Base-by-base conservation (phyloP, 176 grass and related monocot genomes). In the Cymbopogon citratus region DNA sequence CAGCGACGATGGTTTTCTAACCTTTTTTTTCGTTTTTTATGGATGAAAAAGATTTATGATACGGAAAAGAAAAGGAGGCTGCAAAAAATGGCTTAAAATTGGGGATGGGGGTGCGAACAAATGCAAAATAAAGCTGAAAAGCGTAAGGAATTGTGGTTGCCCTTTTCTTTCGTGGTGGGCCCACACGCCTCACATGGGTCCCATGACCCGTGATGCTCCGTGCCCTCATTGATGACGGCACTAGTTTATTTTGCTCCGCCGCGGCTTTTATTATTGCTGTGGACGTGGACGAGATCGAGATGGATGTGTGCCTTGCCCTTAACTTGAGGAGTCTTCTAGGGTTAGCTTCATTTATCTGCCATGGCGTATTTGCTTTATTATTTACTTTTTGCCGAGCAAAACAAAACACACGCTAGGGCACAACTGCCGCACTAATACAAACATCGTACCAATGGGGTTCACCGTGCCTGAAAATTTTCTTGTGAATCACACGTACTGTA, bases 131-230 rank as follows among this genome's bases (percentile, higher is more conserved):
- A 79, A 90, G 84, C 79, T 16, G 63, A 54, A 79, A 60, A 86
- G 87, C 1, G 3, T 77, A 57, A 45, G 69, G 75, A 52, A 83
- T 69, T 74, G 16, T 74, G n/a, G 74, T 68, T 73, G 66, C 54
- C 41, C 31, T 24, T 24, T 77, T 85, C 24, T 63, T 70, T 79
- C 33, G 33, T 15, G 35, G 4, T 38, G 36, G 83, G 9, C 61
- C 61, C 38, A 25, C 51, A 28, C 31, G 6, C 15, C 36, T 78
- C 83, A 86, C 83, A 62, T 74, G 84, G 88, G 88, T 3, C 68
- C 88, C 83, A 19, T 63, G 46, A 63, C 79, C 39, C 74, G 80
- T 83, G 88, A 83, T 83, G 71, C 77, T 62, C 27, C 35, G 63
- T 76, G 83, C 1, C 83, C 83, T 78, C 73, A 74, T 66, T 79